Evolutionary conservation across 352 stramenopile genomes (phyloP).

Genomic region (Globisporangium cederbergense): DNA sequence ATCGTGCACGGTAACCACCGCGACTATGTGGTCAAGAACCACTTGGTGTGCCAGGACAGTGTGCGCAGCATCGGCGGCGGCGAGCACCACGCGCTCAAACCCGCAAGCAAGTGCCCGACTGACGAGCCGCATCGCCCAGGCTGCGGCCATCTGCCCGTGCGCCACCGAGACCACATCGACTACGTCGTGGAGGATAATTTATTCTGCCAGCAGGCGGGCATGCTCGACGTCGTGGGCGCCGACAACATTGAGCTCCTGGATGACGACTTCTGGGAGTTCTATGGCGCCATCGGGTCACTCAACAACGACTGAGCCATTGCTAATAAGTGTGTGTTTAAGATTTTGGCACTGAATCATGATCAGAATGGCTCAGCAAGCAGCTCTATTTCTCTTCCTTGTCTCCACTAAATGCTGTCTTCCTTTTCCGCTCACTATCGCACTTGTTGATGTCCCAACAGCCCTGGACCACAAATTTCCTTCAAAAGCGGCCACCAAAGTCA

Average conservation of each 20-base stretch:
- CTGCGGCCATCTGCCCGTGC: conserved; percentile 68
- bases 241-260: conserved; percentile 66
- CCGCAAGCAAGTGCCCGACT: conserved; percentile 18
- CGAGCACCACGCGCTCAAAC: conserved; percentile 17
- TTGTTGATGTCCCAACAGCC: too few species aligned
- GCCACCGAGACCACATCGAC: conserved; percentile 78
- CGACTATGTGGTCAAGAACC: conserved; percentile 82
- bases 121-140: conserved; percentile 57
- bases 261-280: conserved; percentile 85
- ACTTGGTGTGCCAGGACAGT: conserved; percentile 74
- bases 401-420: too few species aligned
- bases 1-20: conserved; percentile 78
- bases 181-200: conserved; percentile 82
- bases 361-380: not conserved
- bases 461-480: too few species aligned
- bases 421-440: too few species aligned
- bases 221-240: conserved; percentile 40
- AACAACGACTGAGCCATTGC: conserved; percentile 23
- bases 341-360: not conserved
- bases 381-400: conserved; percentile 3
- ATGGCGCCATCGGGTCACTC: conserved; percentile 62
- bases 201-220: conserved; percentile 63
- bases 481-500: not conserved
- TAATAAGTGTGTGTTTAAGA: not conserved
- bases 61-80: conserved; percentile 31